Evolutionary conservation across 192 early-diverging fungal species (phyloP), one percentile per base, ranked within the genome.

Genomic region (Podila epicladia): DNA sequence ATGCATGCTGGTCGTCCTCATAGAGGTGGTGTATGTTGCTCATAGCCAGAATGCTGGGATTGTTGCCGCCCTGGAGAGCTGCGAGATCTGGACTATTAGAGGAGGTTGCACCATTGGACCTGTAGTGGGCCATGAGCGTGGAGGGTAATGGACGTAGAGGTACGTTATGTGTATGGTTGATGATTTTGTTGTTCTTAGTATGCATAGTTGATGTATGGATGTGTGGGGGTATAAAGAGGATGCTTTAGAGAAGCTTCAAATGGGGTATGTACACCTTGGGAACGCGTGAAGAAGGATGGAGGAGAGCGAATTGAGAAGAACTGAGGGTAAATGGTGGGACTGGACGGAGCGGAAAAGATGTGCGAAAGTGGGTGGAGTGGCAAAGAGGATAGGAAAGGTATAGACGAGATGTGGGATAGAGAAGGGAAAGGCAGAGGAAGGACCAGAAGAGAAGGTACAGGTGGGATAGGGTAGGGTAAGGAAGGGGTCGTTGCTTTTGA

Each of bases 1-100:
- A 5, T 67, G 75, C 22, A 65, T 61, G 28, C 22, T 61, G 28
- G 26, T 78, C 65, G 4, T 78, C 75, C 15, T 78, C 75, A 26
- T 78, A 68, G 15, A 45, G 57, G 64, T 45, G 17, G 51, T 33
- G 31, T 62, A 68, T 13, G 59, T 64, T n/a, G 50, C 38, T 37
- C 22, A 35, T 26, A 37, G 65, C 51, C n/a, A 55, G 20, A 17
- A 5, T 55, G 53, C 11, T 55, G 41, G 57, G 51, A 0, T 53
- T 41, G 41, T 48, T 67, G 62, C 5, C 13, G 45, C 50, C 51
- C 53, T 45, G 11, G 51, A 59, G 15, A 4, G 37, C 4, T 50
- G 3, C 28, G 49, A 67, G 26, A 29, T 22, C 3, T 45, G 71
- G 20, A 15, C 2, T 45, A 45, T 45, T 15, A 2, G 41, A 45